These are phyloP conservation scores for Rosa persica DNA, from an alignment of 306 rosid genomes.

Conservation along the genomic window DNA sequence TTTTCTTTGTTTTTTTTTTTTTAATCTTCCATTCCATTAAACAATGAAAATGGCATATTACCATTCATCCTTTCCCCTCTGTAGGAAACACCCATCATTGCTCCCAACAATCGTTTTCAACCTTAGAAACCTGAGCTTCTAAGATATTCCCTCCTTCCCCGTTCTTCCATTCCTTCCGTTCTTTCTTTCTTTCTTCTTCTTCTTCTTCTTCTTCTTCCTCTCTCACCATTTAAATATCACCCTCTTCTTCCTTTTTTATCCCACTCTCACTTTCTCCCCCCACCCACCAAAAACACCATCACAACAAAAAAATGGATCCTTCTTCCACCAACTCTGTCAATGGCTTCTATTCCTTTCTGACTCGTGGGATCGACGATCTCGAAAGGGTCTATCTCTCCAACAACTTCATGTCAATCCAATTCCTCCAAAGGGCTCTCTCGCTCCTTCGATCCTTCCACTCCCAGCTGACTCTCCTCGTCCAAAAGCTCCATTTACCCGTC, in stretches of 20 bases:
- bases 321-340: constrained; percentile 92
- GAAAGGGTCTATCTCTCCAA: constrained; percentile 72
- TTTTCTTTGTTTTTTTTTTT: neutral
- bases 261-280: constrained; percentile 10
- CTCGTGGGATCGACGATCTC: constrained; percentile 93
- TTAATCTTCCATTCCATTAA: constrained; percentile 52
- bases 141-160: constrained; percentile 61
- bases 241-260: constrained; percentile 4
- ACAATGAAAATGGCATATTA: constrained; percentile 95
- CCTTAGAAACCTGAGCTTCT: constrained; percentile 96
- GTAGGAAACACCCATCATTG: constrained; percentile 99
- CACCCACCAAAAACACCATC: neutral
- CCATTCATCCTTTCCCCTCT: constrained; percentile 98
- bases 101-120: constrained; percentile 98
- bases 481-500: constrained; percentile 88
- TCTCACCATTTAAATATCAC: constrained; percentile 60
- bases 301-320: constrained; percentile 64
- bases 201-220: constrained; percentile 16
- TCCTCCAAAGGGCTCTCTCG: constrained; percentile 85
- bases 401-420: constrained; percentile 98
- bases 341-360: constrained; percentile 89
- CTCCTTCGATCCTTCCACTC: constrained; percentile 93
- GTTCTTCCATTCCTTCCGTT: constrained; percentile 29
- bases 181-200: constrained; percentile 20
- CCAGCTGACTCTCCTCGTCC: constrained; percentile 83